phyloP scores from a whole-genome alignment of 177 flowering plant species.

The Vitis hybrid region DNA sequence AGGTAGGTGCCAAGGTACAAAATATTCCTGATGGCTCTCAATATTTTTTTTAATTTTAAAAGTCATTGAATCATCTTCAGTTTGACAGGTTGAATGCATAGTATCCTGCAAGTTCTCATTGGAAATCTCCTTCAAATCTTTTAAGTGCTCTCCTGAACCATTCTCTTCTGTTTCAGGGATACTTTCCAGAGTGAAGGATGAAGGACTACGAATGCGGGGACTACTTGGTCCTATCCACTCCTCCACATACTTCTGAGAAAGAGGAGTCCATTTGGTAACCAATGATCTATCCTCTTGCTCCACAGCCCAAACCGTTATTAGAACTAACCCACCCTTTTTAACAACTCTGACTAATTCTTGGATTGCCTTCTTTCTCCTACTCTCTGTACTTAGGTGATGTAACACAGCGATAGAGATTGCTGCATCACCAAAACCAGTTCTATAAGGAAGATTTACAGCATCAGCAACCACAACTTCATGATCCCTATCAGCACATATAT shows the following conservation, averaged over 20 bases:
- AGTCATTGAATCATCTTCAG: conserved; percentile 16
- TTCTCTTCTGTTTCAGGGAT: conserved; percentile 79
- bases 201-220: conserved; percentile 52
- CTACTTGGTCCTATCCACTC: conserved; percentile 92
- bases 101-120: conserved; percentile 14
- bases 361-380: conserved; percentile 79
- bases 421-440: conserved; percentile 83
- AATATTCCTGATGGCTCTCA: conserved; percentile 75
- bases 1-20: conserved; percentile 99
- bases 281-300: conserved; percentile 85
- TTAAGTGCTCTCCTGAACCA: conserved; percentile 18
- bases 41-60: conserved; percentile 14
- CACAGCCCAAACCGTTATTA: conserved; percentile 95
- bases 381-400: conserved; percentile 90
- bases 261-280: conserved; percentile 84
- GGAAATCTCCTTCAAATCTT: conserved; percentile 18
- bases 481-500: conserved; percentile 77
- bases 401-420: conserved; percentile 93
- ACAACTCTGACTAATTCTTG: conserved; percentile 80
- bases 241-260: conserved; percentile 54
- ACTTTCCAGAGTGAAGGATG: conserved; percentile 50
- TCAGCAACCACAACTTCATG: conserved; percentile 93
- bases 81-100: conserved; percentile 13
- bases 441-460: conserved; percentile 92
- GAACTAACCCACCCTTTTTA: conserved; percentile 75